These are phyloP conservation scores for Termitomyces sp. DNA, from an alignment of 768 basidiomycete species.

Conservation along the genomic window DNA sequence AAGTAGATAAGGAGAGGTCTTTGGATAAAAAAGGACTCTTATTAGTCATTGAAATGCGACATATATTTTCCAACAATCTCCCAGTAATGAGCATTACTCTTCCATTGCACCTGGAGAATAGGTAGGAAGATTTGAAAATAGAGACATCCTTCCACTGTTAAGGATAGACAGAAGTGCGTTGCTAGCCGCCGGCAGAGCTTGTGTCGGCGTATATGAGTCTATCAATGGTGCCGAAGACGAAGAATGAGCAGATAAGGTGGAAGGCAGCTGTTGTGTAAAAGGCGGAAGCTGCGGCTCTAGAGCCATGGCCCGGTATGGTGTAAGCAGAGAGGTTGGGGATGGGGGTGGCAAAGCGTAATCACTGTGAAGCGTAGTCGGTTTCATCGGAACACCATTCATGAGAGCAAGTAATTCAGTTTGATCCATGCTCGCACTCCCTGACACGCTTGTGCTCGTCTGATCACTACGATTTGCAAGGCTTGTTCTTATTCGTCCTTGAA, in stretches of 20 bases:
- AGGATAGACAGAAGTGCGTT: constrained; percentile 15
- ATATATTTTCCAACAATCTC: neutral
- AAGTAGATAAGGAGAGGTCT: neutral
- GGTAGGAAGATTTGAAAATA: neutral
- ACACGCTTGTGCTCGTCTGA: constrained; percentile 20
- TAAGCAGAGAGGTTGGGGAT: neutral
- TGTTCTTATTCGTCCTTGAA: constrained; percentile 43
- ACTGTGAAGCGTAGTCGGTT: neutral
- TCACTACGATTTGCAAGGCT: constrained; percentile 37
- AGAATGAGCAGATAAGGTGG: neutral
- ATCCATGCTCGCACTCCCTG: constrained; percentile 43
- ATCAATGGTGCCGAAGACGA: neutral
- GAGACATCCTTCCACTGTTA: constrained; percentile 9
- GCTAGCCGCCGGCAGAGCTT: constrained; percentile 2
- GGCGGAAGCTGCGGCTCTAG: neutral
- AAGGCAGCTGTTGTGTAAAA: neutral
- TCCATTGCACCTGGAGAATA: neutral
- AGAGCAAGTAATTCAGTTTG: constrained; percentile 44
- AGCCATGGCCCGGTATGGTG: neutral
- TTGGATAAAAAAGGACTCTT: neutral
- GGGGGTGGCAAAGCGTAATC: neutral
- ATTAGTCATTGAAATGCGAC: neutral
- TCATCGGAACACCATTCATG: constrained; percentile 28
- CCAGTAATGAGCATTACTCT: neutral
- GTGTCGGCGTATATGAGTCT: neutral